phyloP scores from a whole-genome alignment of 495 filamentous ascomycete genomes.

The Penicillium roqueforti region DNA sequence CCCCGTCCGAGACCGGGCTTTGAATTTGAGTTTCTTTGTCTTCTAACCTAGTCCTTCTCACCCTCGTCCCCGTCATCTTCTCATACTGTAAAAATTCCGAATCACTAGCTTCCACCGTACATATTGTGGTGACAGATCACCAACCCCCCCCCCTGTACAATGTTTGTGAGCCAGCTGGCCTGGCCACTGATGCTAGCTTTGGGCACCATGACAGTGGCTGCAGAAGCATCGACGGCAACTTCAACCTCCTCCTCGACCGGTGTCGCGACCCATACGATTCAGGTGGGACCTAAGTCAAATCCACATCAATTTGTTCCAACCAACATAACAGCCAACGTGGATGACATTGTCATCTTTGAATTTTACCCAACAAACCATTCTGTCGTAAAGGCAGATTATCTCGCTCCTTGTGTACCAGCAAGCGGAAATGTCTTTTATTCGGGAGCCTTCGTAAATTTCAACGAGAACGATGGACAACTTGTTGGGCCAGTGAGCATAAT shows the following conservation, averaged over 20 bases:
- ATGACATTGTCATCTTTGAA: conserved; percentile 55
- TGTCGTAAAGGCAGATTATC: conserved; percentile 55
- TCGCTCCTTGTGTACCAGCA: conserved; percentile 52
- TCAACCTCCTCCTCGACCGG: conserved; percentile 15
- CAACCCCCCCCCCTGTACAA: not conserved
- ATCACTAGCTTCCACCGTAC: not conserved
- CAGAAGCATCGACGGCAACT: not conserved
- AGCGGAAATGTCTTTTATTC: conserved; percentile 41
- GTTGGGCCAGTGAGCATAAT: conserved; percentile 26
- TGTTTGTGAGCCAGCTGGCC: conserved; percentile 2
- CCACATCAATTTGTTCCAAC: conserved; percentile 51
- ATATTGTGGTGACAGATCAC: not conserved
- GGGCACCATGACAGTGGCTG: conserved; percentile 4
- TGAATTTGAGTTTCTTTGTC: conserved; percentile 4
- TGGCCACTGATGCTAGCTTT: conserved; percentile 10
- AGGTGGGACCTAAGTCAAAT: conserved; percentile 43
- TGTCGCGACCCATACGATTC: conserved; percentile 42
- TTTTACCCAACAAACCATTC: conserved; percentile 63
- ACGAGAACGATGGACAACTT: conserved; percentile 26
- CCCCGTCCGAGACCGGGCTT: not conserved
- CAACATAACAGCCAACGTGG: conserved; percentile 46
- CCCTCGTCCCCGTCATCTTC: not conserved
- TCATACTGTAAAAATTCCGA: not conserved
- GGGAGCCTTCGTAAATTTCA: conserved; percentile 29
- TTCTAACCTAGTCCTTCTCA: not conserved